Conservation (phyloP, 495 filamentous ascomycete genomes). For the Penicillium simplicissimum region DNA sequence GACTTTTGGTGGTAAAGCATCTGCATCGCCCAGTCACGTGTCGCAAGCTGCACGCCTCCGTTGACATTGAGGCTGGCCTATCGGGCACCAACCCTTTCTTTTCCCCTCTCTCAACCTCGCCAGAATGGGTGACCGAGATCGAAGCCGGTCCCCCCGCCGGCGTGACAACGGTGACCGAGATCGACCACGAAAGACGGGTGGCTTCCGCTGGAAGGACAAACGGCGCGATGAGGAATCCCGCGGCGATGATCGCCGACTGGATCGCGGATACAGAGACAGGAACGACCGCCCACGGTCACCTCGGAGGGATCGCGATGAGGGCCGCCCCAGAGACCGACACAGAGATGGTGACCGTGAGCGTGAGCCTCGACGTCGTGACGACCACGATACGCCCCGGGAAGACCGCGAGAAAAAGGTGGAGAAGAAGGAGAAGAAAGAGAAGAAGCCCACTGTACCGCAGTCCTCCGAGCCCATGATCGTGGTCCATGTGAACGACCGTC, state of each 20-base stretch:
- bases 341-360: constrained; percentile 22
- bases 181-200: constrained; percentile 41
- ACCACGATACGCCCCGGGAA: constrained; percentile 32
- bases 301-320: constrained; percentile 31
- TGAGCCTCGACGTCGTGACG: constrained; percentile 25
- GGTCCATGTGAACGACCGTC: constrained; percentile 86
- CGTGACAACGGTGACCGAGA: constrained; percentile 29
- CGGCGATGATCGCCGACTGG: constrained; percentile 47
- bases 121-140: constrained; percentile 38
- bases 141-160: constrained; percentile 41
- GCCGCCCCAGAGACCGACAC: constrained; percentile 26
- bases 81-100: constrained; percentile 22
- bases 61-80: constrained; percentile 19
- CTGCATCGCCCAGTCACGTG: constrained; percentile 31
- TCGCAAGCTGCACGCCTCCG: constrained; percentile 9
- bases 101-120: constrained; percentile 17
- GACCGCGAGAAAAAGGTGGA: constrained; percentile 35
- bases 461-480: constrained; percentile 79
- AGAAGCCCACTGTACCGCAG: constrained; percentile 35
- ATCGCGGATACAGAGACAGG: constrained; percentile 58
- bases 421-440: constrained; percentile 44
- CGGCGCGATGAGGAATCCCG: constrained; percentile 48
- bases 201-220: constrained; percentile 70
- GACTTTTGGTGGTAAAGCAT: constrained; percentile 3
- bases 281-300: constrained; percentile 36